These are phyloP conservation scores for Backusella tarrabulga DNA, from an alignment of 192 early-diverging fungal genomes.

Conservation along the genomic window DNA sequence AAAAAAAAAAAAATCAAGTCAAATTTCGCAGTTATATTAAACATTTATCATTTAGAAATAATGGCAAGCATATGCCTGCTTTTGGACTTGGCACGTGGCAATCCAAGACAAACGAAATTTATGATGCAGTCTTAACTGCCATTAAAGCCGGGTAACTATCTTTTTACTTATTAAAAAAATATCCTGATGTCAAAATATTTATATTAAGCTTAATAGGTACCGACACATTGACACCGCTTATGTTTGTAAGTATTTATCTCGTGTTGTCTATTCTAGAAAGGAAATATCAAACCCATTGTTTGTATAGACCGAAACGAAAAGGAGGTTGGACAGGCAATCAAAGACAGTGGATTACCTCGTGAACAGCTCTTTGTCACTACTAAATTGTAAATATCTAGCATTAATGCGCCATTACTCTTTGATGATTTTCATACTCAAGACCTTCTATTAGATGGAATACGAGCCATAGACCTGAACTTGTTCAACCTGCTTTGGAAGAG, in stretches of 20 bases:
- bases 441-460: conserved; percentile 41
- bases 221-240: conserved; percentile 34
- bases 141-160: conserved; percentile 60
- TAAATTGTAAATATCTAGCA: conserved; percentile 43
- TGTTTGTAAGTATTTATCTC: conserved; percentile 24
- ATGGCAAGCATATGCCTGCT: conserved; percentile 59
- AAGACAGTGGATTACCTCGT: conserved; percentile 58
- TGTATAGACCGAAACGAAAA: conserved; percentile 69
- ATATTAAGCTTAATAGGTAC: conserved; percentile 14
- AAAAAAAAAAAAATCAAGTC: too few relatives aligned
- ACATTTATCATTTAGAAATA: conserved; percentile 37
- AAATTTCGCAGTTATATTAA: background rate
- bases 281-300: conserved; percentile 18
- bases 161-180: conserved; percentile 1
- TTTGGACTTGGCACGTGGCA: conserved; percentile 58
- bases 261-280: background rate
- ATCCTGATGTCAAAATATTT: conserved; percentile 6
- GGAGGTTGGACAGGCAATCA: conserved; percentile 75
- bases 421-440: background rate
- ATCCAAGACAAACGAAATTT: conserved; percentile 49
- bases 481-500: conserved; percentile 56
- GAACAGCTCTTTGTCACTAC: conserved; percentile 76
- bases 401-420: background rate
- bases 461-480: conserved; percentile 55
- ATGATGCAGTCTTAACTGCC: conserved; percentile 64